Conservation (phyloP, 2,329 filamentous ascomycete species). For the Calonectria naviculata region DNA sequence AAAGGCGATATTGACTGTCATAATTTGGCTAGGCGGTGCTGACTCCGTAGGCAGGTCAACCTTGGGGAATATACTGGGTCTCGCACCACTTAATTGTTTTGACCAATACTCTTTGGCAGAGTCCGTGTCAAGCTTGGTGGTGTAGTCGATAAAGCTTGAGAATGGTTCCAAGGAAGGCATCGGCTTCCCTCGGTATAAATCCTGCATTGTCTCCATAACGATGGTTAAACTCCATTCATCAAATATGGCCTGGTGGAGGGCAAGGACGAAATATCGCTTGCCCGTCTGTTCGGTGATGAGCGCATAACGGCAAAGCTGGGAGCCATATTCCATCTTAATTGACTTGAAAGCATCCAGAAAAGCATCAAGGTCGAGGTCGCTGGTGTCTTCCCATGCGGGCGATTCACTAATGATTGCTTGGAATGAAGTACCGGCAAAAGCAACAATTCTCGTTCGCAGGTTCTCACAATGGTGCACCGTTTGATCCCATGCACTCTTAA, state of each 20-base stretch:
- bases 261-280: slow-evolving; percentile 23
- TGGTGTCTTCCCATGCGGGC: neutral
- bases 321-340: slow-evolving; percentile 18
- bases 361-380: neutral
- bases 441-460: slow-evolving; percentile 18
- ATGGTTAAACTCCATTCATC: slow-evolving; percentile 25
- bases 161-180: neutral
- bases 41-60: neutral
- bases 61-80: neutral
- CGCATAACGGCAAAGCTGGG: slow-evolving; percentile 15
- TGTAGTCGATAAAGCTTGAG: neutral
- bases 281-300: slow-evolving; percentile 3
- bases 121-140: neutral
- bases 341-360: neutral
- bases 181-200: slow-evolving; percentile 10
- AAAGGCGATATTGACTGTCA: neutral
- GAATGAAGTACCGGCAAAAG: neutral
- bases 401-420: neutral
- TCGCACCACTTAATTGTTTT: neutral
- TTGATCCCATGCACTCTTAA: slow-evolving; percentile 20
- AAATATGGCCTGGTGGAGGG: slow-evolving; percentile 29
- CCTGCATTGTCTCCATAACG: slow-evolving; percentile 11
- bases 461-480: neutral
- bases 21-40: neutral
- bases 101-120: neutral